Conservation (phyloP, 2,329 filamentous ascomycete species). For the Sporothrix brasiliensis region DNA sequence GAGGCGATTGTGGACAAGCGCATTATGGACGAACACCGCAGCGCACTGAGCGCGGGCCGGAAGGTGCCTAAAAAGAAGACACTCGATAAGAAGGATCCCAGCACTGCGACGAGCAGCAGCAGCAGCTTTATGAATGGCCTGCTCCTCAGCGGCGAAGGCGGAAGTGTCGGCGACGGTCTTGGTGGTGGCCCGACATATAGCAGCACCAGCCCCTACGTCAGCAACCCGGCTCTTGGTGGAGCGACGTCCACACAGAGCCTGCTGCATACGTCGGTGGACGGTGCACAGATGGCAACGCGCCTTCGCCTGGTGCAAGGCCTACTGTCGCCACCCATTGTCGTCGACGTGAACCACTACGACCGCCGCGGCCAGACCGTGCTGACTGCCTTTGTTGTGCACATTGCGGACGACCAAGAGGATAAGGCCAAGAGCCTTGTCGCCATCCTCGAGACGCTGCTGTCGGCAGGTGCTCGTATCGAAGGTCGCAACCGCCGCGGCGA, state of each 20-base stretch:
- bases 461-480: constrained; percentile 50
- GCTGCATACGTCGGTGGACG: constrained; percentile 34
- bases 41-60: constrained; percentile 39
- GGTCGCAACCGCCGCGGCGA: constrained; percentile 58
- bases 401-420: constrained; percentile 56
- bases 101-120: background rate
- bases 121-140: constrained; percentile 32
- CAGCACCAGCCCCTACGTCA: constrained; percentile 27
- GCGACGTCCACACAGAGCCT: constrained; percentile 25
- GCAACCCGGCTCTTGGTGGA: background rate
- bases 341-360: constrained; percentile 59
- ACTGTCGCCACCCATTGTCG: constrained; percentile 45
- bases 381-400: constrained; percentile 57
- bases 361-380: constrained; percentile 56
- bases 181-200: background rate
- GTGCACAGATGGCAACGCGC: constrained; percentile 38
- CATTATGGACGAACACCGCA: constrained; percentile 45
- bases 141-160: constrained; percentile 30
- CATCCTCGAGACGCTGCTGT: constrained; percentile 51
- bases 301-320: constrained; percentile 40
- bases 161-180: constrained; percentile 10
- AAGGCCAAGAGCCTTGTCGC: constrained; percentile 48
- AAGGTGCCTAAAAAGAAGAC: constrained; percentile 46
- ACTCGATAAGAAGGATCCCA: constrained; percentile 40
- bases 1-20: constrained; percentile 52